These are phyloP conservation scores for Picea sitchensis DNA, from an alignment of 75 land plant genomes.

Conservation along the genomic window DNA sequence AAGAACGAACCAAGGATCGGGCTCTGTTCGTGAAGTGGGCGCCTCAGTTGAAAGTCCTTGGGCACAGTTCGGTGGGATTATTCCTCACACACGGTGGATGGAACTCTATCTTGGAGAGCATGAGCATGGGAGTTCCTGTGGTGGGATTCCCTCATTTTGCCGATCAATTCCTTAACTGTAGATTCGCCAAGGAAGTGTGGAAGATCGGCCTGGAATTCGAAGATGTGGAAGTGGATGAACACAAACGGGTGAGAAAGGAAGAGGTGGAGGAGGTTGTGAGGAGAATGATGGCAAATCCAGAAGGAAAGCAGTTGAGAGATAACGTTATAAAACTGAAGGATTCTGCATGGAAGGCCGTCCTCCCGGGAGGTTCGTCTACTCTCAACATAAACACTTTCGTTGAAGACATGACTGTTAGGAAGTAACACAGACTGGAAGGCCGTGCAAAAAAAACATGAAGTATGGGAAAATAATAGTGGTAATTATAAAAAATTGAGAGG, in stretches of 20 bases:
- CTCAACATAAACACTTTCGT: conserved; percentile 4
- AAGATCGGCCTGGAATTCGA: conserved; percentile 8
- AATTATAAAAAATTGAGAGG: too few species aligned
- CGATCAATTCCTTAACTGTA: conserved; percentile 10
- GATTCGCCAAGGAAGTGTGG: conserved; percentile 11
- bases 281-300: background rate
- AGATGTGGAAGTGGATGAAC: background rate
- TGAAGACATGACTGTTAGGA: background rate
- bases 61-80: conserved; percentile 15
- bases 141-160: conserved; percentile 20
- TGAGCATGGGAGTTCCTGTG: conserved; percentile 21
- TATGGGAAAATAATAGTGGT: too few species aligned
- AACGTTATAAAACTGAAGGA: conserved; percentile 1
- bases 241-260: conserved; percentile 6
- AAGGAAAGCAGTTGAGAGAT: conserved; percentile 5
- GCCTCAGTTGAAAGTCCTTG: conserved; percentile 15
- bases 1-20: conserved; percentile 12
- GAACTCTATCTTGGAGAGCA: conserved; percentile 15
- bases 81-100: conserved; percentile 28
- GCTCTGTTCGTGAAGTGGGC: conserved; percentile 21
- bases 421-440: too few species aligned
- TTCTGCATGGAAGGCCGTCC: conserved; percentile 6
- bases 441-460: too few species aligned
- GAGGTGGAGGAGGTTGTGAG: conserved; percentile 12
- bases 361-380: conserved; percentile 9